Evolutionary conservation across 805 yeast species (phyloP).

Genomic region (Metschnikowia anglica): DNA sequence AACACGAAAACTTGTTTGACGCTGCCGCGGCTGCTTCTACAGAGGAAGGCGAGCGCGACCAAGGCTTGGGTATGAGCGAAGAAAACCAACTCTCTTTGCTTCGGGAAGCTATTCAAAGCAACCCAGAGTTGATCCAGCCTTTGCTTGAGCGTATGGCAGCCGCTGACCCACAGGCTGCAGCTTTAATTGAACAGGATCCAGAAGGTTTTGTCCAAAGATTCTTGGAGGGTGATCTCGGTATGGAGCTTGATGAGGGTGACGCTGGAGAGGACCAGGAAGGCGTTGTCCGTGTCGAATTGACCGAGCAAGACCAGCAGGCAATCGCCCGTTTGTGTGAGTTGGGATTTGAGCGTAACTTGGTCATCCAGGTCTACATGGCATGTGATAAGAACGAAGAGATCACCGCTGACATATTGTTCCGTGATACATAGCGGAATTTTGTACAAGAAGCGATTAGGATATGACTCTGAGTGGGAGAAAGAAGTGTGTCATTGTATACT

Average conservation of each 20-base stretch:
- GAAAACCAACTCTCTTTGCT: constrained; percentile 53
- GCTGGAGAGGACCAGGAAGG: constrained; percentile 31
- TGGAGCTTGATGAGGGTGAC: constrained; percentile 33
- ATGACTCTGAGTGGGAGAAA: neutral
- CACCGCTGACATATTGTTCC: constrained; percentile 87
- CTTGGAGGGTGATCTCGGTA: constrained; percentile 54
- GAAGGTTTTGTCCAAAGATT: constrained; percentile 80
- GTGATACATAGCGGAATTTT: constrained; percentile 33
- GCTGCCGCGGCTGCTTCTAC: constrained; percentile 40
- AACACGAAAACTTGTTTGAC: constrained; percentile 52
- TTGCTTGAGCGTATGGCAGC: constrained; percentile 78
- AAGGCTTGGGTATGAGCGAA: constrained; percentile 35
- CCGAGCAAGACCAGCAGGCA: constrained; percentile 87
- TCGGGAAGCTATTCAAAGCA: constrained; percentile 74
- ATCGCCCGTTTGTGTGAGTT: constrained; percentile 84
- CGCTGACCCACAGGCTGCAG: constrained; percentile 82
- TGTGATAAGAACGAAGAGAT: constrained; percentile 97
- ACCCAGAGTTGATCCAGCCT: constrained; percentile 86
- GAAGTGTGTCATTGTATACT: constrained; percentile 2
- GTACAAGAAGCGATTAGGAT: neutral
- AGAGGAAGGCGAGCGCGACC: constrained; percentile 28
- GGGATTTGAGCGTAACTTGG: constrained; percentile 87
- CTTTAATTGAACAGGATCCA: constrained; percentile 79
- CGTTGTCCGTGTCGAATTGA: constrained; percentile 54
- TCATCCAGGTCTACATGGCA: constrained; percentile 92